These are phyloP conservation scores for Suhomyces coccinellae DNA, from an alignment of 1,139 yeast genomes.

Conservation along the genomic window DNA sequence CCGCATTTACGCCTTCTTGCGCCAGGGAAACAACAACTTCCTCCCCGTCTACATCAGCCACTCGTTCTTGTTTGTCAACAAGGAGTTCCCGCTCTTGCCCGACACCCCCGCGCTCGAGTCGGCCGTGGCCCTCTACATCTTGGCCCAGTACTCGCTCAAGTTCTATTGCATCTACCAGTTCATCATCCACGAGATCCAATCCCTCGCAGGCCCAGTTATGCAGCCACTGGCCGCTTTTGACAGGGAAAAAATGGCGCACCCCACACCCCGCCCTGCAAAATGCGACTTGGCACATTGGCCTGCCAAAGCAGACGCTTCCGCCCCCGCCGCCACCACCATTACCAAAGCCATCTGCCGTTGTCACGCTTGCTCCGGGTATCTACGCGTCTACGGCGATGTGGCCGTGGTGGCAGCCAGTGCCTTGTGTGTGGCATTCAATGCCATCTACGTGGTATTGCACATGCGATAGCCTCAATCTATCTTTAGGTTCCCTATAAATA, in stretches of 20 bases:
- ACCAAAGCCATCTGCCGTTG: neutral
- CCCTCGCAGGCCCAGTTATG: conserved; percentile 11
- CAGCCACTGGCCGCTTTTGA: neutral
- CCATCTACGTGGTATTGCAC: conserved; percentile 1
- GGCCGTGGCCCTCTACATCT: conserved; percentile 13
- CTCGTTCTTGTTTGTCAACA: conserved; percentile 25
- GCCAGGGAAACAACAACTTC: conserved; percentile 28
- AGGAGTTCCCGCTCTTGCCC: conserved; percentile 18
- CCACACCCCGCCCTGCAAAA: neutral
- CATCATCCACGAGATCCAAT: conserved; percentile 23
- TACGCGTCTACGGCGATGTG: neutral
- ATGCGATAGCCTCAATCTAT: neutral
- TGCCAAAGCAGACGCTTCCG: no score
- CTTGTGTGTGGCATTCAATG: neutral
- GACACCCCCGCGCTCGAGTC: neutral
- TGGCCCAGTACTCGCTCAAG: conserved; percentile 23
- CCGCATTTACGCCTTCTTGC: conserved; percentile 12
- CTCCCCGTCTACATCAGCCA: conserved; percentile 31
- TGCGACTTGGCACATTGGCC: no score
- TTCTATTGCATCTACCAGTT: conserved; percentile 30
- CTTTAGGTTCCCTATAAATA: conserved; percentile 6
- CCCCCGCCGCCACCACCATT: neutral
- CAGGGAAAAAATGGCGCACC: neutral
- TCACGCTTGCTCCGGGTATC: neutral
- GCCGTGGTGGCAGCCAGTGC: neutral